Percentiles rank a stretch among this genome's conserved stretches.
Evolutionary conservation across 2,329 filamentous ascomycete species (phyloP).

Genomic region (Penicillium sp.): DNA sequence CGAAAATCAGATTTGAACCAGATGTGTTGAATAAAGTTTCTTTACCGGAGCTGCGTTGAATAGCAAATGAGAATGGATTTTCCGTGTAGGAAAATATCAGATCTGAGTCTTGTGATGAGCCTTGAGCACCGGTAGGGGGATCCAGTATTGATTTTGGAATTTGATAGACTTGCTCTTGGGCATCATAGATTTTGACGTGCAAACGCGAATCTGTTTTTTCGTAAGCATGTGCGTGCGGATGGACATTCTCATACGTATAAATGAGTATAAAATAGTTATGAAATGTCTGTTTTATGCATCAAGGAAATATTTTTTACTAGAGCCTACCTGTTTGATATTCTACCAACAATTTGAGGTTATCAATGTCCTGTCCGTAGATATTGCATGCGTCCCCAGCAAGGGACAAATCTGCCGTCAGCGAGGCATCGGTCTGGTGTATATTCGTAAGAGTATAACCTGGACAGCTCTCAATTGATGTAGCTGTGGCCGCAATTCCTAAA

Average conservation of each 20-base stretch:
- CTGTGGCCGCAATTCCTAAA: background rate
- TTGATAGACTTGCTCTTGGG: constrained; percentile 66
- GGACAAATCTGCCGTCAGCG: constrained; percentile 55
- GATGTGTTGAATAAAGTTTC: constrained; percentile 64
- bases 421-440: constrained; percentile 35
- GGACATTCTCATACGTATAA: background rate
- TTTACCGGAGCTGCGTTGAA: constrained; percentile 36
- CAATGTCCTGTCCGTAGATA: constrained; percentile 56
- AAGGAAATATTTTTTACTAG: constrained; percentile 26
- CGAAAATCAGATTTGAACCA: constrained; percentile 64
- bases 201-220: constrained; percentile 44
- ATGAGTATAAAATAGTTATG: no score
- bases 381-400: constrained; percentile 65
- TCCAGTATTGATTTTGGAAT: constrained; percentile 66
- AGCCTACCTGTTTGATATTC: constrained; percentile 49
- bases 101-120: constrained; percentile 35
- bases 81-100: constrained; percentile 50
- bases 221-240: constrained; percentile 2
- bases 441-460: constrained; percentile 39
- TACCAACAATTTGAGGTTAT: constrained; percentile 54
- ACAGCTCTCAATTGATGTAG: constrained; percentile 19
- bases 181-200: constrained; percentile 71
- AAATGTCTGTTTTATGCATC: background rate
- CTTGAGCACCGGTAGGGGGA: constrained; percentile 47
- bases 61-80: constrained; percentile 64